Evolutionary conservation across 2,329 filamentous ascomycete genomes (phyloP).

Genomic region (Penicillium sp.): DNA sequence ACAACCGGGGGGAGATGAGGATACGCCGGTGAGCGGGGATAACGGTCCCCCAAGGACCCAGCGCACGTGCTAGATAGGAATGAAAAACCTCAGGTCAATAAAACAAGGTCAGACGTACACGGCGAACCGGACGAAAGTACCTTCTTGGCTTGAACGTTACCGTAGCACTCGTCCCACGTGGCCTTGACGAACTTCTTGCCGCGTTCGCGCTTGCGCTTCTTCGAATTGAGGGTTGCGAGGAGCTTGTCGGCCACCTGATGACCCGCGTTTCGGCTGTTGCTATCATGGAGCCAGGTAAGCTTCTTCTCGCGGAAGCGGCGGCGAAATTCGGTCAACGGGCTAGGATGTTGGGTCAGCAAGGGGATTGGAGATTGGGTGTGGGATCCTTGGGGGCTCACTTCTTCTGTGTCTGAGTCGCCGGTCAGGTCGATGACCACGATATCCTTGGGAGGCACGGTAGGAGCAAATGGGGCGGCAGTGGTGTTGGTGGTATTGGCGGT

Average conservation of each 20-base stretch:
- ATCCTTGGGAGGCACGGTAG: conserved; percentile 14
- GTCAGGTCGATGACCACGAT: conserved; percentile 19
- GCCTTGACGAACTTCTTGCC: neutral
- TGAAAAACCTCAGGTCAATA: neutral
- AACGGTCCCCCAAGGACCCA: neutral
- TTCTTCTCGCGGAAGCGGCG: conserved; percentile 35
- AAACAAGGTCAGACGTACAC: neutral
- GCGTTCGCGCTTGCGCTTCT: neutral
- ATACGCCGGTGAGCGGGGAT: neutral
- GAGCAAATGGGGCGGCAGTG: neutral
- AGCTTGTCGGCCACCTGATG: neutral
- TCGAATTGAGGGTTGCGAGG: conserved; percentile 5
- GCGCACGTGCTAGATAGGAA: neutral
- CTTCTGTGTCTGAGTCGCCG: conserved; percentile 8
- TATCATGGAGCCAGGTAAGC: conserved; percentile 36
- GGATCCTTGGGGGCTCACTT: conserved; percentile 16
- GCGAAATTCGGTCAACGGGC: conserved; percentile 26
- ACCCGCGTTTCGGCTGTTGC: neutral
- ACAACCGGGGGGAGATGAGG: neutral
- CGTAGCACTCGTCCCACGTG: neutral
- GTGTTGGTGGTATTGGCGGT: neutral
- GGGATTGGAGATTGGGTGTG: neutral
- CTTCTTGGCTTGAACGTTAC: conserved; percentile 6
- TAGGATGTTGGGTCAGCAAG: conserved; percentile 3
- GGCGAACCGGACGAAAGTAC: conserved; percentile 1